A percentile compares a stretch with the other conserved stretches of the same genome.
Evolutionary conservation across 2,329 filamentous ascomycete species (phyloP).

Genomic region (Juglanconis oblonga): DNA sequence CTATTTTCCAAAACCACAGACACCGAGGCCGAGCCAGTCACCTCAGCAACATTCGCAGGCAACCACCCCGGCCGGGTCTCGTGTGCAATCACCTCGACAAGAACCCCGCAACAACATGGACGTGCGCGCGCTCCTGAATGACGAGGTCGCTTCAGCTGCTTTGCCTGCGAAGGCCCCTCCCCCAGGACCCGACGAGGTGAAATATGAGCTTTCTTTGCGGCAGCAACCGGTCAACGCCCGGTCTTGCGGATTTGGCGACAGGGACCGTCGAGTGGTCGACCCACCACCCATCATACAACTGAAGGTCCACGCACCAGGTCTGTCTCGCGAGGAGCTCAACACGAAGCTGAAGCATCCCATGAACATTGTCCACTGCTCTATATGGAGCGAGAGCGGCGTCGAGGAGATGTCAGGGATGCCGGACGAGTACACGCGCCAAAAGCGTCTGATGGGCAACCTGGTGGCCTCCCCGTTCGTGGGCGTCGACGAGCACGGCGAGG

Average conservation of each 20-base stretch:
- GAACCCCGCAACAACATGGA: constrained; percentile 10
- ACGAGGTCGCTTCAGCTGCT: not conserved
- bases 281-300: constrained; percentile 81
- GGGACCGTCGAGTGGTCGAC: constrained; percentile 78
- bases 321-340: constrained; percentile 52
- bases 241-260: constrained; percentile 79
- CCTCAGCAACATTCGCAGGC: not conserved
- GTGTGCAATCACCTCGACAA: constrained; percentile 6
- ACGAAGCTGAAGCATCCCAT: constrained; percentile 56
- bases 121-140: constrained; percentile 14
- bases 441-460: constrained; percentile 75
- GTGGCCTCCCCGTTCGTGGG: constrained; percentile 76
- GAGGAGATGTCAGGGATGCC: constrained; percentile 70
- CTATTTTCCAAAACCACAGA: not conserved
- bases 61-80: not conserved
- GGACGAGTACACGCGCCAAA: constrained; percentile 67
- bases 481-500: constrained; percentile 66
- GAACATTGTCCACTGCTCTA: constrained; percentile 72
- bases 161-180: not conserved
- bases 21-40: not conserved
- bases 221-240: constrained; percentile 77
- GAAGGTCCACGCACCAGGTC: constrained; percentile 55
- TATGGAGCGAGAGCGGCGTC: constrained; percentile 67
- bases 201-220: constrained; percentile 57
- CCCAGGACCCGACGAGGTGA: constrained; percentile 15